Evolutionary conservation across 305 asterid species (phyloP), one percentile per base, ranked within the genome.

Genomic region (Fraxinus paxiana): DNA sequence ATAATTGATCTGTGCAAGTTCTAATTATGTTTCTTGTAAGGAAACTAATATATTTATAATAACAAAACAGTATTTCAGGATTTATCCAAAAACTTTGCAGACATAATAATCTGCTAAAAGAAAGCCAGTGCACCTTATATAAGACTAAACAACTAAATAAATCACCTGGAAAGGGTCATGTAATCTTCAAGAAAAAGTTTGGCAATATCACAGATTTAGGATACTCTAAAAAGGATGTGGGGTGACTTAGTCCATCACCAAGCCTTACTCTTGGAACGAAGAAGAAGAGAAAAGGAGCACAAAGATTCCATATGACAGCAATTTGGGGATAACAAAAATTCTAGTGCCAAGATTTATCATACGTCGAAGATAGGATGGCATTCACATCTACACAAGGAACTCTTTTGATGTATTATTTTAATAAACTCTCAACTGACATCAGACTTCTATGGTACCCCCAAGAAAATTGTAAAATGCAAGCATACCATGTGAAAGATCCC

Each of bases 401-500:
- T 31, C 9, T 35, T 65, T 51, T 35, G 77, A 12, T 79, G 79
- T 22, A 65, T 26, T 22, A 61, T 22, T 65, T 24, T 28, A 31
- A 80, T 10, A 59, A 35, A 61, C 67, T 61, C 37, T 17, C 76
- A 26, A 38, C 12, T 75, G 15, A 73, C 33, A 41, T 77, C 38
- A 59, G 43, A 79, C 43, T 70, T 73, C 77, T n/a, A 75, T 15
- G 24, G 30, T 28, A 70, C 26, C 65, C 46, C 12, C 8, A 54
- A 79, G 59, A 79, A 46, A 30, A 75, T 30, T 28, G 46, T 69
- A 76, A 17, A 51, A 75, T 63, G 77, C 72, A 51, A 6, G 75
- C 89, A 22, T 92, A 94, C 98, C 96, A 95, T 90, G 1, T 81
- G 83, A 81, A 83, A 78, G 79, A 95, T 92, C 85, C 95, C 96